Percentiles rank a stretch among this genome's conserved stretches.
Conservation (phyloP, 2,329 filamentous ascomycete genomes). For the Colletotrichum spaethianum region DNA sequence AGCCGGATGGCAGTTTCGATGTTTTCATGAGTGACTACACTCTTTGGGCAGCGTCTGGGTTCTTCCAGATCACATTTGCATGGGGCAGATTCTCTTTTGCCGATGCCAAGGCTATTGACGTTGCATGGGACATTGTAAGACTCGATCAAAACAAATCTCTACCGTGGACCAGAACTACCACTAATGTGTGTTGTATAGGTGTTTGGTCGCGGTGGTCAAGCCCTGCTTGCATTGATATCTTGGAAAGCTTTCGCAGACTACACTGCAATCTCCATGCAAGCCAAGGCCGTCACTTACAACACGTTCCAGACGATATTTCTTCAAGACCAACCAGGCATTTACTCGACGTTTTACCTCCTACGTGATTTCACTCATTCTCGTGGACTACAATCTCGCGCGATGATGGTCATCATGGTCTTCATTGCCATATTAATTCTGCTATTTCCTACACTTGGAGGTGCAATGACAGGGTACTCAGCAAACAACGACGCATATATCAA, state of each 20-base stretch:
- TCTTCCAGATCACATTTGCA: constrained; percentile 41
- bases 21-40: constrained; percentile 20
- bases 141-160: no score
- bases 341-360: constrained; percentile 40
- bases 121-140: constrained; percentile 48
- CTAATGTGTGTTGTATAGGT: constrained; percentile 41
- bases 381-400: constrained; percentile 43
- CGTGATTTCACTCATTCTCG: constrained; percentile 42
- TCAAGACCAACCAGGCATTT: constrained; percentile 41
- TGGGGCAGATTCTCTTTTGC: constrained; percentile 46
- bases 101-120: constrained; percentile 47
- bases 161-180: not conserved
- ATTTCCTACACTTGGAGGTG: constrained; percentile 48
- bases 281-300: constrained; percentile 46
- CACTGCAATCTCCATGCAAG: constrained; percentile 45
- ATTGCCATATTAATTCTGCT: constrained; percentile 46
- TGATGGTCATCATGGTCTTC: constrained; percentile 45
- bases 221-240: constrained; percentile 45
- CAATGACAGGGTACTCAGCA: constrained; percentile 49
- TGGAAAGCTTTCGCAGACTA: constrained; percentile 49
- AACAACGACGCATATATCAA: constrained; percentile 44
- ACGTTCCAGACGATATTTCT: constrained; percentile 47
- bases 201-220: constrained; percentile 48
- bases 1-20: constrained; percentile 41
- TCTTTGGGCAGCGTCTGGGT: constrained; percentile 42